Conservation (phyloP, 2,329 filamentous ascomycete genomes). For the Ophiocordyceps polyrhachis-furcata region DNA sequence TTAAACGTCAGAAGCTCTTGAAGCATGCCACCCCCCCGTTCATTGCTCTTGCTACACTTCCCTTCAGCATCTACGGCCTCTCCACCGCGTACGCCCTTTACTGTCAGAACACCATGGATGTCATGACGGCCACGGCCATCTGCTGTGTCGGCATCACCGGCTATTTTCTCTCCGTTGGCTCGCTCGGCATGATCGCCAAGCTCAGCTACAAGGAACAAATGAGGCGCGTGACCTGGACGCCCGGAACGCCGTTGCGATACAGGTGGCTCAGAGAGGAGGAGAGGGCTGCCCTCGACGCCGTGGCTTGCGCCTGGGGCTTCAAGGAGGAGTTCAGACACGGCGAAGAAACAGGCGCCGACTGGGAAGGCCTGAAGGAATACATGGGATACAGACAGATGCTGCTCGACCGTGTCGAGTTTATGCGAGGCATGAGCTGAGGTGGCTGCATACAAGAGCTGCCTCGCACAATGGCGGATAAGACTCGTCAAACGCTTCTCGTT, state of each 20-base stretch:
- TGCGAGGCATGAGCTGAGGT: conserved; percentile 60
- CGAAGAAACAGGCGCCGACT: conserved; percentile 81
- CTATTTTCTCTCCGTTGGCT: conserved; percentile 65
- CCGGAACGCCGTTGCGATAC: conserved; percentile 60
- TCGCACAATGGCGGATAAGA: too few relatives aligned
- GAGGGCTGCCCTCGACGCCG: conserved; percentile 64
- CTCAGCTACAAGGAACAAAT: conserved; percentile 89
- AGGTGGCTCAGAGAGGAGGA: conserved; percentile 86
- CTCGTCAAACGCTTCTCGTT: too few relatives aligned
- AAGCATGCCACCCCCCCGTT: conserved; percentile 43
- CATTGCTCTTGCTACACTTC: conserved; percentile 37
- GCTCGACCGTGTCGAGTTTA: conserved; percentile 71
- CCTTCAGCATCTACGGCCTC: conserved; percentile 49
- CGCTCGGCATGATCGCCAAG: conserved; percentile 66
- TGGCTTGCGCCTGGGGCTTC: conserved; percentile 86
- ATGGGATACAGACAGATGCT: conserved; percentile 73
- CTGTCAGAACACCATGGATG: conserved; percentile 53
- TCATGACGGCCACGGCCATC: conserved; percentile 53
- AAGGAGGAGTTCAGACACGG: conserved; percentile 61
- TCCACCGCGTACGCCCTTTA: conserved; percentile 31
- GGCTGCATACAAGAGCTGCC: not conserved
- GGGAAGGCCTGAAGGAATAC: conserved; percentile 72
- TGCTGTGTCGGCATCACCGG: conserved; percentile 66
- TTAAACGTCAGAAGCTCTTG: conserved; percentile 46
- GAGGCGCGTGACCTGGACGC: conserved; percentile 78